Evolutionary conservation across 306 rosid species (phyloP).

Genomic region (Neltuma alba): DNA sequence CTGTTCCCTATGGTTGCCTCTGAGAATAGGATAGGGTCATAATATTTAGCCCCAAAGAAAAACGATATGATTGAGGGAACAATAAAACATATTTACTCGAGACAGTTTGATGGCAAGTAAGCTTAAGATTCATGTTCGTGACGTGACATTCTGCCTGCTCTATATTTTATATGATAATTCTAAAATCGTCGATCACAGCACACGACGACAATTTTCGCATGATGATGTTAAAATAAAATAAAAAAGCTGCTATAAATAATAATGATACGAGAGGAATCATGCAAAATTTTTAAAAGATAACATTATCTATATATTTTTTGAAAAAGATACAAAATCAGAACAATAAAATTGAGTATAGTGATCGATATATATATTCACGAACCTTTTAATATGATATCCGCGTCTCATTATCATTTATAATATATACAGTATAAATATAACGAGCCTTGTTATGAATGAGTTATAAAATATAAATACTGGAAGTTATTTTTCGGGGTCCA

Average conservation of each 20-base stretch:
- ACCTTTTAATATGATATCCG: not conserved
- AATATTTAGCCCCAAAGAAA: not conserved
- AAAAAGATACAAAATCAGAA: not conserved
- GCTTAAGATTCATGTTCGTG: constrained; percentile 24
- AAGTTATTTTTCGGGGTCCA: too few relatives aligned
- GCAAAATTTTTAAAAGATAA: not conserved
- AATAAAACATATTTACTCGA: not conserved
- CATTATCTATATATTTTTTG: not conserved
- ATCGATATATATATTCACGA: not conserved
- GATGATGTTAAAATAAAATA: too few relatives aligned
- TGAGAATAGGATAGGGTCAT: not conserved
- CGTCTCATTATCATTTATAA: not conserved
- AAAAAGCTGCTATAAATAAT: not conserved
- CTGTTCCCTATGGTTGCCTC: not conserved
- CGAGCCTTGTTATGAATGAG: not conserved
- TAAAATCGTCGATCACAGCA: not conserved
- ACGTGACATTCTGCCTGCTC: constrained; percentile 42
- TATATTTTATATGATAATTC: not conserved
- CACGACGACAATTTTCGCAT: not conserved
- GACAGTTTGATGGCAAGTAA: not conserved
- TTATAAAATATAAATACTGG: too few relatives aligned
- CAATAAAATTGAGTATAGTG: not conserved
- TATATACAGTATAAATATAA: too few relatives aligned
- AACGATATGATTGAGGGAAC: not conserved
- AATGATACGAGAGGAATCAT: not conserved